These are phyloP conservation scores for Hypoxylon trugodes DNA, from an alignment of 495 filamentous ascomycete genomes.

Conservation along the genomic window DNA sequence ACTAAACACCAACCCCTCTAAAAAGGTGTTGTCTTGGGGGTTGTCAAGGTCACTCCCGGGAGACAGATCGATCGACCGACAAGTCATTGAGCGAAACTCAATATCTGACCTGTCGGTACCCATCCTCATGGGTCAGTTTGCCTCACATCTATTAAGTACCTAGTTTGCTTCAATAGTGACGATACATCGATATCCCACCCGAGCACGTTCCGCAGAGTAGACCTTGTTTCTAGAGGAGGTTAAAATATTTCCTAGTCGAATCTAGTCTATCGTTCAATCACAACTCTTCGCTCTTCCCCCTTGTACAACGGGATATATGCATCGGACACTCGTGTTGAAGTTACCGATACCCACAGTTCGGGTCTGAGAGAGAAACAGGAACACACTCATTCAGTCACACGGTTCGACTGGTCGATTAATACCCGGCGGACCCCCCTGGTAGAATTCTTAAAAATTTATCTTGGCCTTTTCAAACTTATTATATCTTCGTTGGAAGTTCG, in stretches of 20 bases:
- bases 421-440: conserved; percentile 14
- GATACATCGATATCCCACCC: conserved; percentile 31
- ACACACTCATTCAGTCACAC: conserved; percentile 32
- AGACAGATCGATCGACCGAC: conserved; percentile 18
- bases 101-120: conserved; percentile 35
- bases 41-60: no score
- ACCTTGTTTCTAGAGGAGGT: conserved; percentile 11
- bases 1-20: conserved; percentile 15
- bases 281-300: conserved; percentile 4
- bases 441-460: conserved; percentile 22
- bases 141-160: conserved; percentile 19
- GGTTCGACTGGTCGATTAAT: conserved; percentile 20
- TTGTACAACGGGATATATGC: conserved; percentile 37
- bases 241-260: conserved; percentile 18
- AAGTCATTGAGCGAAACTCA: conserved; percentile 26
- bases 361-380: conserved; percentile 25
- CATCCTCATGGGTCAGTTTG: conserved; percentile 25
- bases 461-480: conserved; percentile 12
- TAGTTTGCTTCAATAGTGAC: conserved; percentile 34
- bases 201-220: conserved; percentile 27
- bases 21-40: conserved; percentile 5
- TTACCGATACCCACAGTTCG: conserved; percentile 31
- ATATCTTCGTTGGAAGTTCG: conserved; percentile 21
- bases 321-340: conserved; percentile 25
- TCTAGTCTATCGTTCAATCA: conserved; percentile 31